Percentiles rank a stretch among this genome's conserved stretches.
Evolutionary conservation across 441 rosid species (phyloP).

Genomic region (Codiaeum variegatum): DNA sequence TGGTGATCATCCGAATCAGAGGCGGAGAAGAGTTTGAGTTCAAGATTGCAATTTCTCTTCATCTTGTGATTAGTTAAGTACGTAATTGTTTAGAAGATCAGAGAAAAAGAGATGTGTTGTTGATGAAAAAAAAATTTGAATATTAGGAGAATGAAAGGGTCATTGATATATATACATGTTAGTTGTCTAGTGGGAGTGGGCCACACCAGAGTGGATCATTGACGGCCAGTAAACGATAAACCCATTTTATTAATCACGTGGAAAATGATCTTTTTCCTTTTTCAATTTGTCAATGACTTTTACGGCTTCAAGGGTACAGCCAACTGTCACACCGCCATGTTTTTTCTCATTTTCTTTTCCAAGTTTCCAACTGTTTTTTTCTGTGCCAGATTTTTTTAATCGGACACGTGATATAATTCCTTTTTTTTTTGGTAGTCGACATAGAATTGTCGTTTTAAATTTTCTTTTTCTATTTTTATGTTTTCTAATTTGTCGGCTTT

Average conservation of each 20-base stretch:
- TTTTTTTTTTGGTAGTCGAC: background rate
- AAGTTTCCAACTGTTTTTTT: background rate
- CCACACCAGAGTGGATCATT: background rate
- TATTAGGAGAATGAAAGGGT: background rate
- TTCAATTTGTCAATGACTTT: background rate
- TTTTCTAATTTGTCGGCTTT: background rate
- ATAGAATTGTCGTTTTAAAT: background rate
- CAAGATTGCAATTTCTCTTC: conserved; percentile 23
- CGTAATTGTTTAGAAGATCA: background rate
- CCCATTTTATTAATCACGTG: conserved; percentile 7
- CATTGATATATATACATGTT: background rate
- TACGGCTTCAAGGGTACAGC: background rate
- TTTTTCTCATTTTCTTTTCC: too few relatives aligned
- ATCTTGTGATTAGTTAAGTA: background rate
- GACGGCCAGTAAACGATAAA: background rate
- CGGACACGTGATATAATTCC: background rate
- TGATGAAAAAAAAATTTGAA: background rate
- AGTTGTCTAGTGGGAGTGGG: background rate
- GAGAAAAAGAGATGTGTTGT: background rate
- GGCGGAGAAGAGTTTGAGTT: conserved; percentile 25
- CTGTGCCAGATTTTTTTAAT: background rate
- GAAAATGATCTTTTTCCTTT: conserved; percentile 1
- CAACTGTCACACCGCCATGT: background rate
- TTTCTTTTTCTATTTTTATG: background rate
- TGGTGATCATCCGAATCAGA: conserved; percentile 8